A percentile compares a stretch with the other conserved stretches of the same genome.
phyloP scores from a whole-genome alignment of 1,284 basidiomycete genomes.

The Farysia itapuensis region DNA sequence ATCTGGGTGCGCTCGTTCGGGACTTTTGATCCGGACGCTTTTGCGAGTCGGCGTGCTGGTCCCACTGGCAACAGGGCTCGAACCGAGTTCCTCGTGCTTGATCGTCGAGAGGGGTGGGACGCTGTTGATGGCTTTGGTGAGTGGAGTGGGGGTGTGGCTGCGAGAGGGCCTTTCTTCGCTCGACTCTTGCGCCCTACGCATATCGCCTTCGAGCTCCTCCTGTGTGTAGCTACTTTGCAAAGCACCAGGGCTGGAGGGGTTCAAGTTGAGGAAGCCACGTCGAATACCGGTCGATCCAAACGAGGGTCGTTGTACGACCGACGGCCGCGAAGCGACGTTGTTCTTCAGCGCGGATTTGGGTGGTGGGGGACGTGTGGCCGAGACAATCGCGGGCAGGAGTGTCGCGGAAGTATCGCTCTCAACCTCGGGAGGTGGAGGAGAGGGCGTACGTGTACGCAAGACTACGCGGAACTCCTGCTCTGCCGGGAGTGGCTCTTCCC shows the following conservation, averaged over 20 bases:
- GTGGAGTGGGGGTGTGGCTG: conserved; percentile 22
- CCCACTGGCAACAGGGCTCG: conserved; percentile 21
- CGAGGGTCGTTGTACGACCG: conserved; percentile 18
- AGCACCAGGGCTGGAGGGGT: conserved; percentile 40
- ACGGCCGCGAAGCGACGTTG: conserved; percentile 6
- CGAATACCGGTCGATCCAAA: conserved; percentile 33
- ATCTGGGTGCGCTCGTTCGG: conserved; percentile 24
- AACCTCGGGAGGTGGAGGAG: conserved; percentile 24
- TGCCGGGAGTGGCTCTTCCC: not conserved
- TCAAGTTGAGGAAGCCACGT: conserved; percentile 43
- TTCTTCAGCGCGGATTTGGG: conserved; percentile 31
- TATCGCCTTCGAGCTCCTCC: conserved; percentile 32
- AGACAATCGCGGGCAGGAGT: conserved; percentile 25
- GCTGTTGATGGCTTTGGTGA: conserved; percentile 4
- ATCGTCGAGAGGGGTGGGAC: conserved; percentile 4
- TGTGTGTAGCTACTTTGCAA: conserved; percentile 35
- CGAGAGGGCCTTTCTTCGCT: conserved; percentile 9
- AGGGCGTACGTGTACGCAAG: conserved; percentile 18
- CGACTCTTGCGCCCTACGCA: not conserved
- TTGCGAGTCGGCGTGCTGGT: conserved; percentile 37
- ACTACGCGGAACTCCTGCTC: conserved; percentile 30
- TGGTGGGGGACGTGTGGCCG: conserved; percentile 29
- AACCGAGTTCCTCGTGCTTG: conserved; percentile 1
- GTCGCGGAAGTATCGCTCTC: not conserved
- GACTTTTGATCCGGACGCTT: conserved; percentile 32